These are phyloP conservation scores for Myriangium duriaei DNA, from an alignment of 2,329 filamentous ascomycete genomes.

Conservation along the genomic window DNA sequence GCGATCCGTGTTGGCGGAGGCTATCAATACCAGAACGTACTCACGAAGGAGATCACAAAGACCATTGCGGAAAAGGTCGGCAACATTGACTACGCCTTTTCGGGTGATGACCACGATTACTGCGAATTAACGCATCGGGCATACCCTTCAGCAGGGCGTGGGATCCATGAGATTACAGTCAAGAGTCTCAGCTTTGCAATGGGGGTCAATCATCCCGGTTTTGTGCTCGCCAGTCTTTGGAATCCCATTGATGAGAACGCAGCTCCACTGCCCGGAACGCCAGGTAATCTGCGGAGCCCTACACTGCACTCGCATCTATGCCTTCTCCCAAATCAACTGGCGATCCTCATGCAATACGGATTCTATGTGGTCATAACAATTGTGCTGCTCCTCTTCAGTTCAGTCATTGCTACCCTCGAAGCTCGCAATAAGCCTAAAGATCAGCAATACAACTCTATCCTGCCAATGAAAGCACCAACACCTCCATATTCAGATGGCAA, in stretches of 20 bases:
- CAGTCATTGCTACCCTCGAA: slow-evolving; percentile 24
- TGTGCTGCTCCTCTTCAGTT: slow-evolving; percentile 33
- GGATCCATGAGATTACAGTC: slow-evolving; percentile 70
- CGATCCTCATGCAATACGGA: slow-evolving; percentile 70
- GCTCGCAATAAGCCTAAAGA: slow-evolving; percentile 10
- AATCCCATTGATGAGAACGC: slow-evolving; percentile 61
- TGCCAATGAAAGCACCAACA: slow-evolving; percentile 21
- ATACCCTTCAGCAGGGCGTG: slow-evolving; percentile 45
- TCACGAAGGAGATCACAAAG: slow-evolving; percentile 62
- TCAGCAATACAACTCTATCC: slow-evolving; percentile 15
- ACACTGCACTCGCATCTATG: slow-evolving; percentile 86
- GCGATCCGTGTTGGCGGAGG: slow-evolving; percentile 65
- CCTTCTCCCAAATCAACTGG: slow-evolving; percentile 75
- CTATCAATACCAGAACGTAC: slow-evolving; percentile 95
- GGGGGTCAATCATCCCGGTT: slow-evolving; percentile 79
- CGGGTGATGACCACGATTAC: slow-evolving; percentile 95
- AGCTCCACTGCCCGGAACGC: slow-evolving; percentile 10
- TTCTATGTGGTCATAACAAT: slow-evolving; percentile 46
- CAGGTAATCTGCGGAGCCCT: slow-evolving; percentile 18
- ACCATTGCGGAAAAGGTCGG: slow-evolving; percentile 66
- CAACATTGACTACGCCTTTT: slow-evolving; percentile 76
- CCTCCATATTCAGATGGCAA: slow-evolving; percentile 16
- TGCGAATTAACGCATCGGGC: slow-evolving; percentile 75
- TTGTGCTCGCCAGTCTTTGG: slow-evolving; percentile 79
- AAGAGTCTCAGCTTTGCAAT: slow-evolving; percentile 95